Evolutionary conservation across 208 protist species (phyloP).

Genomic region (Naegleria lovaniensis): DNA sequence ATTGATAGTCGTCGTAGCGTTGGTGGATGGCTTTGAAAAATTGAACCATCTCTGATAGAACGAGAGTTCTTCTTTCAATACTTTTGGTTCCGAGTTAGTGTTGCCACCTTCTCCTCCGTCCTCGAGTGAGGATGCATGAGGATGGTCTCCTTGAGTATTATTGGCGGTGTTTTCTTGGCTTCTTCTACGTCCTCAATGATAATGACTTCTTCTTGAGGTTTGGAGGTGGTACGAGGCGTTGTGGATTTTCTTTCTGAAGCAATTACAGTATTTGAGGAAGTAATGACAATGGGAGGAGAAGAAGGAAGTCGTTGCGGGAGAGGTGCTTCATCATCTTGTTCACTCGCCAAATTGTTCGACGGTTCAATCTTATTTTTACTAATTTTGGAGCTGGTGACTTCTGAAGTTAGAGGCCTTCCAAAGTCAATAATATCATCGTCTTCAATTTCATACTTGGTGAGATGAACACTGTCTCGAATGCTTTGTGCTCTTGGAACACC

Average conservation of each 20-base stretch:
- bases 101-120: not conserved
- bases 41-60: conserved; percentile 1
- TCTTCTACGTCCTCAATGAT: no score
- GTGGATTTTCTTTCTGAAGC: not conserved
- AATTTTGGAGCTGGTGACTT: not conserved
- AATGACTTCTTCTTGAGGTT: no score
- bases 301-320: not conserved
- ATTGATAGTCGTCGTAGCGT: no score
- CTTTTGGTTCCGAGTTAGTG: not conserved
- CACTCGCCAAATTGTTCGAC: not conserved
- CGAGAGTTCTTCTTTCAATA: not conserved
- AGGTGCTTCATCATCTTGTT: not conserved
- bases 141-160: no score
- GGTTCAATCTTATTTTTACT: not conserved
- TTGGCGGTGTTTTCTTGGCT: no score
- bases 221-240: not conserved
- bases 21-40: not conserved
- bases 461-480: not conserved
- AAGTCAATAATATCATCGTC: conserved; percentile 11
- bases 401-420: not conserved
- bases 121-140: no score
- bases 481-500: not conserved
- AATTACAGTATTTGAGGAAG: not conserved
- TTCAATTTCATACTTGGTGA: not conserved
- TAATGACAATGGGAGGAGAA: not conserved